phyloP scores from a whole-genome alignment of 2,329 filamentous ascomycete genomes.

The Alternaria ventricosa region DNA sequence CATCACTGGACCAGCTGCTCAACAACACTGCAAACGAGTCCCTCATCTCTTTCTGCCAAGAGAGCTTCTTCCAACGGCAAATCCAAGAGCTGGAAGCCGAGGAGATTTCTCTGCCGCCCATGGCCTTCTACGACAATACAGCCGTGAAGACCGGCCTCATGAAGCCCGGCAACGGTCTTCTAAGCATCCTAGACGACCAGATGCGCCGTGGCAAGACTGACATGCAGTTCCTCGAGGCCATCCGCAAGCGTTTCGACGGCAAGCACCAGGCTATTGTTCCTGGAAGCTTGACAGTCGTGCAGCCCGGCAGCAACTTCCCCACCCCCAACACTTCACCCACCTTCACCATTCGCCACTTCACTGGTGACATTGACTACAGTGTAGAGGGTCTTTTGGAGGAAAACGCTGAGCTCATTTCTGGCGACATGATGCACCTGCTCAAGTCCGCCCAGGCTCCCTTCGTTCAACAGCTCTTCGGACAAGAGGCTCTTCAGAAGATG shows the following conservation, averaged over 20 bases:
- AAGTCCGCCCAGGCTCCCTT: constrained; percentile 88
- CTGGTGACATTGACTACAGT: constrained; percentile 94
- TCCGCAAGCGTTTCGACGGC: constrained; percentile 90
- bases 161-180: constrained; percentile 88
- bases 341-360: constrained; percentile 94
- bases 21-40: constrained; percentile 94
- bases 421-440: constrained; percentile 93
- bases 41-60: constrained; percentile 89
- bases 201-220: constrained; percentile 88
- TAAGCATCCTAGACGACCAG: constrained; percentile 96
- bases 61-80: constrained; percentile 95
- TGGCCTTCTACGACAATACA: constrained; percentile 97
- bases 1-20: constrained; percentile 86
- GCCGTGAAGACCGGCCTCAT: constrained; percentile 91
- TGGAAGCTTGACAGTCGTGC: constrained; percentile 72
- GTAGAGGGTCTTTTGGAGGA: constrained; percentile 88
- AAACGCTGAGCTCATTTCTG: constrained; percentile 94
- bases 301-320: constrained; percentile 88
- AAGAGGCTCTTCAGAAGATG: constrained; percentile 89
- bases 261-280: constrained; percentile 92
- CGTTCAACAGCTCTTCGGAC: constrained; percentile 89
- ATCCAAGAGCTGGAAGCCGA: constrained; percentile 93
- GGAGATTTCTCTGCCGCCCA: constrained; percentile 86
- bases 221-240: constrained; percentile 85
- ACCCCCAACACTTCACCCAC: constrained; percentile 80